Evolutionary conservation across 1,284 basidiomycete species (phyloP), one percentile per base, ranked within the genome.

Genomic region (Pisolithus thermaeus): DNA sequence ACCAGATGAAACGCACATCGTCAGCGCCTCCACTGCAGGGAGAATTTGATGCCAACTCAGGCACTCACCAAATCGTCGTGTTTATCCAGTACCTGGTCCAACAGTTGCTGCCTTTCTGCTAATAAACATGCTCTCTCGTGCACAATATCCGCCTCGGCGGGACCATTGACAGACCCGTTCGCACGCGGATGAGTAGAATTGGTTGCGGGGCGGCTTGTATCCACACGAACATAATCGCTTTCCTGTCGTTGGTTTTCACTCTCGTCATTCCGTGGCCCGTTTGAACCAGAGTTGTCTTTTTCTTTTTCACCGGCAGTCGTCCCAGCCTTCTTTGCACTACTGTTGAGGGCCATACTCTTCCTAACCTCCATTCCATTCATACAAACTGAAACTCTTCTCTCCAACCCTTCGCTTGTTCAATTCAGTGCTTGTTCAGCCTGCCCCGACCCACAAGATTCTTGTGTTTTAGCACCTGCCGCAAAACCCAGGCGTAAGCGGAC

Each of bases 31-130:
- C 35, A 39, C 28, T 28, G 40, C 47, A 46, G 42, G 7, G n/a
- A 16, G n/a, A 7, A 27, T 12, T 14, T 35, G 32, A 43, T 38
- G 18, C 7, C 32, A 18, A 42, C 27, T 5, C 28, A 37, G 23
- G 12, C 38, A 79, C 84, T 62, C 63, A 90, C 88, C 66, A 88
- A 68, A 59, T 78, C 76, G 68, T 93, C 91, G 71, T 93, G 90
- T 54, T 64, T 73, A 53, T 87, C 81, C 55, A 83, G 66, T 23
- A 90, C 74, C 14, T 64, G 62, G 56, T 81, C 79, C 52, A 92
- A 66, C 58, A 84, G 72, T 12, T 61, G 62, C 64, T 87, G 84
- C 63, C 79, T 82, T 57, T 80, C 71, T 47, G 68, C 69, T 8
- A 92, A 60, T 61, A 84, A 62, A 51, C 70, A 70, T 11, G 70